Evolutionary conservation across 2,329 filamentous ascomycete genomes (phyloP).

Genomic region (Pseudogymnoascus sp.): DNA sequence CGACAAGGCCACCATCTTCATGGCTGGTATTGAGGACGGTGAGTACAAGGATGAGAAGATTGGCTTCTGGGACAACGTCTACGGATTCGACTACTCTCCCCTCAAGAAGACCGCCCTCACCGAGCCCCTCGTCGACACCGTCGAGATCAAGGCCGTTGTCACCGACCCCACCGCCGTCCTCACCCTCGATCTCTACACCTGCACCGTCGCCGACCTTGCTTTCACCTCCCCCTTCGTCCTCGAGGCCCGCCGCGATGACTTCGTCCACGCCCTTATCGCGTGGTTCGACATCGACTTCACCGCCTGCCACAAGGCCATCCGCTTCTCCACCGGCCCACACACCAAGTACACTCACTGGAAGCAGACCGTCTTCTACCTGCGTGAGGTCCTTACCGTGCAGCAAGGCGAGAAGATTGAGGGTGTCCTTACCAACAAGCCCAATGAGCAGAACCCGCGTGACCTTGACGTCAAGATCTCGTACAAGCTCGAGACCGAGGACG

Average conservation of each 20-base stretch:
- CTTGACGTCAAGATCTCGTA: constrained; percentile 86
- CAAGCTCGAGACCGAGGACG: constrained; percentile 67
- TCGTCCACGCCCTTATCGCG: constrained; percentile 88
- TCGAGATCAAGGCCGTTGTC: constrained; percentile 93
- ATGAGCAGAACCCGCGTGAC: constrained; percentile 88
- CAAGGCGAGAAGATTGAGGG: constrained; percentile 72
- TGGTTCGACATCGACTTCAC: constrained; percentile 99
- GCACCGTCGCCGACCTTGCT: constrained; percentile 71
- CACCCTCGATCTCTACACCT: constrained; percentile 87
- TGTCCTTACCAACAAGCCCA: constrained; percentile 73
- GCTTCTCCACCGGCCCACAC: constrained; percentile 93
- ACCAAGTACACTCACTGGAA: constrained; percentile 99
- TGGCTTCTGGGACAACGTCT: constrained; percentile 99
- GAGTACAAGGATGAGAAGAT: constrained; percentile 99
- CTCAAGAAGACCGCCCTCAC: constrained; percentile 89
- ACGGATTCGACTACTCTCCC: constrained; percentile 92
- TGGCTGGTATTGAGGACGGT: constrained; percentile 94
- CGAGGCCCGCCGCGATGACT: constrained; percentile 74
- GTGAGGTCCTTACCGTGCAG: constrained; percentile 86
- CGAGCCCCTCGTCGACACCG: constrained; percentile 93
- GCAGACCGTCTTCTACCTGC: constrained; percentile 97
- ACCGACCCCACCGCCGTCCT: constrained; percentile 82
- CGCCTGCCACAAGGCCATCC: constrained; percentile 94
- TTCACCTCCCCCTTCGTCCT: constrained; percentile 76
- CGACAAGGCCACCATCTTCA: constrained; percentile 95